These are phyloP conservation scores for Bassia scoparia DNA, from an alignment of 148 eudicot species.

Conservation along the genomic window DNA sequence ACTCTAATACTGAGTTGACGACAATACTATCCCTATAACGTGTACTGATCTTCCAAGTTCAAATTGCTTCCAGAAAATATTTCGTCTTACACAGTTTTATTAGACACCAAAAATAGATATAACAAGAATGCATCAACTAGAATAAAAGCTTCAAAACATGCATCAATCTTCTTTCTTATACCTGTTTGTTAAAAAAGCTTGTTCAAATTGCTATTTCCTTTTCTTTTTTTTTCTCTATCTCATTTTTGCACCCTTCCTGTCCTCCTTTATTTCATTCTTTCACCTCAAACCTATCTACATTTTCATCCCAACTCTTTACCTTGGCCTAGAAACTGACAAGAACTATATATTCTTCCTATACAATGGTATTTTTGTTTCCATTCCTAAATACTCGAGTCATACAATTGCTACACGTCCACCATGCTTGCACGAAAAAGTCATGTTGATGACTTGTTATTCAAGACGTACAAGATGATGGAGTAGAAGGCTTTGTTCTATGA, in stretches of 20 bases:
- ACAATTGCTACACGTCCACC: constrained; percentile 15
- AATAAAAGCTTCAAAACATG: constrained; percentile 24
- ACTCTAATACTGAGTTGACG: no score
- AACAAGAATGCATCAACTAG: constrained; percentile 16
- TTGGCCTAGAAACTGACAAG: constrained; percentile 40
- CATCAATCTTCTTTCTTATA: constrained; percentile 8
- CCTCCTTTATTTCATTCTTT: constrained; percentile 32
- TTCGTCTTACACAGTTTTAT: neutral
- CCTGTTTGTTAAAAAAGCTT: constrained; percentile 28
- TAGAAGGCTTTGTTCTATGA: no score
- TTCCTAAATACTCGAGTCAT: constrained; percentile 48
- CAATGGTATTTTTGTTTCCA: constrained; percentile 64
- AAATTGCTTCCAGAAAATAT: constrained; percentile 16
- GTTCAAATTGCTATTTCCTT: constrained; percentile 40
- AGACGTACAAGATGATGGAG: constrained; percentile 6
- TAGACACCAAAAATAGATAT: neutral
- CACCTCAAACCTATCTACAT: constrained; percentile 28
- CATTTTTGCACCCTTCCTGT: constrained; percentile 40
- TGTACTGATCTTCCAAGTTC: constrained; percentile 26
- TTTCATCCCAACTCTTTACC: constrained; percentile 30
- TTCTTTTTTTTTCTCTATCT: constrained; percentile 42
- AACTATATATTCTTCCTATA: constrained; percentile 56
- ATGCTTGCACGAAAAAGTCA: neutral
- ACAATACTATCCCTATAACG: no score
- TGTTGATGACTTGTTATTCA: constrained; percentile 13